phyloP scores from a whole-genome alignment of 768 basidiomycete species.

The Pleurotus tuoliensis region DNA sequence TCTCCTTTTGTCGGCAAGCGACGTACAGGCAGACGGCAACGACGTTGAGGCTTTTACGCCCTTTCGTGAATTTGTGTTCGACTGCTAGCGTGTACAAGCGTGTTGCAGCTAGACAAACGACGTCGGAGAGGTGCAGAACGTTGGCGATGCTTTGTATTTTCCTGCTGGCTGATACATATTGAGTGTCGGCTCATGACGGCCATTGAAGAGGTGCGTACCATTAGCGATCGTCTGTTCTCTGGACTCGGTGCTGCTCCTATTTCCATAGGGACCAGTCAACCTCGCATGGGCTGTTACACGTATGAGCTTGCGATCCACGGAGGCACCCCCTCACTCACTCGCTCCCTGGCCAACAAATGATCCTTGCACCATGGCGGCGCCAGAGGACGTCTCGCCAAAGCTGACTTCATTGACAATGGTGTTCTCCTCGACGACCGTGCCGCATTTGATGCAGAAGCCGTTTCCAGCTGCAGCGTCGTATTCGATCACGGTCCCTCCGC shows the following conservation, averaged over 20 bases:
- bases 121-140: slow-evolving; percentile 73
- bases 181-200: not conserved
- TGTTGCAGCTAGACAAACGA: slow-evolving; percentile 75
- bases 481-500: slow-evolving; percentile 81
- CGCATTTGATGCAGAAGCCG: slow-evolving; percentile 82
- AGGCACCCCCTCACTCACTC: slow-evolving; percentile 51
- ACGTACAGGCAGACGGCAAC: slow-evolving; percentile 96
- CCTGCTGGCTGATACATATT: slow-evolving; percentile 53
- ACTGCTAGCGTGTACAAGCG: slow-evolving; percentile 92
- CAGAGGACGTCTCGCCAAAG: slow-evolving; percentile 90
- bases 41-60: slow-evolving; percentile 87
- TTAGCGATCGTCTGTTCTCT: slow-evolving; percentile 90
- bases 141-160: slow-evolving; percentile 83
- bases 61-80: slow-evolving; percentile 91
- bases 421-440: slow-evolving; percentile 90
- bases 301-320: not conserved
- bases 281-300: slow-evolving; percentile 63
- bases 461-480: slow-evolving; percentile 83
- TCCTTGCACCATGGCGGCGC: slow-evolving; percentile 94
- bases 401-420: slow-evolving; percentile 91
- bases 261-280: slow-evolving; percentile 80
- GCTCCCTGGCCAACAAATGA: slow-evolving; percentile 88
- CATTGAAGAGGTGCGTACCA: slow-evolving; percentile 42
- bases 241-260: slow-evolving; percentile 75
- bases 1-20: slow-evolving; percentile 88